These are phyloP conservation scores for Russula compacta DNA, from an alignment of 768 basidiomycete genomes.

Conservation along the genomic window DNA sequence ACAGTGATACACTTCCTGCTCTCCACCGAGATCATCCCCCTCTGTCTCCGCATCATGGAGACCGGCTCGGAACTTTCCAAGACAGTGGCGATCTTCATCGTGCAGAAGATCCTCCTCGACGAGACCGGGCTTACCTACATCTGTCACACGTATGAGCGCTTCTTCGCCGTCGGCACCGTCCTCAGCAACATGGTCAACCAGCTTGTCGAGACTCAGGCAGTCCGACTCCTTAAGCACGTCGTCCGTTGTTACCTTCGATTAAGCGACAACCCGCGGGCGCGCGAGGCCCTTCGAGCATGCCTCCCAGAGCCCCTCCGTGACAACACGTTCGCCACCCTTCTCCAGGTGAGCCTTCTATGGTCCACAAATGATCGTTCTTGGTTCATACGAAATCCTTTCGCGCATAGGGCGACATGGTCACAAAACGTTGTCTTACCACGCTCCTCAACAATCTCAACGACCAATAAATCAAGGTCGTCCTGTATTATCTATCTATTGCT, in stretches of 20 bases:
- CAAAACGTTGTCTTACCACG: slow-evolving; percentile 87
- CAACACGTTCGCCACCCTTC: slow-evolving; percentile 80
- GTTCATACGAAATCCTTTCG: neutral
- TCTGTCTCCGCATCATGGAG: slow-evolving; percentile 99
- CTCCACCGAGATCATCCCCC: slow-evolving; percentile 98
- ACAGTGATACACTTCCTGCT: slow-evolving; percentile 98
- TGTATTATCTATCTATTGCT: slow-evolving; percentile 8
- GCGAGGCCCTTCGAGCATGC: slow-evolving; percentile 92
- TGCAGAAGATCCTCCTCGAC: slow-evolving; percentile 94
- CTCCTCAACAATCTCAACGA: slow-evolving; percentile 83
- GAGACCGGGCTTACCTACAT: slow-evolving; percentile 98
- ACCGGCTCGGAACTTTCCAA: slow-evolving; percentile 97
- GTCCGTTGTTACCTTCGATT: slow-evolving; percentile 94
- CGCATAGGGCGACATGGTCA: slow-evolving; percentile 89
- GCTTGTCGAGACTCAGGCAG: slow-evolving; percentile 95
- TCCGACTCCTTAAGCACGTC: slow-evolving; percentile 92
- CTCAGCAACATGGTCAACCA: slow-evolving; percentile 98
- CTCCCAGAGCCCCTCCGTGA: slow-evolving; percentile 92
- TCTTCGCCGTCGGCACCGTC: slow-evolving; percentile 98
- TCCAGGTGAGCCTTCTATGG: slow-evolving; percentile 57
- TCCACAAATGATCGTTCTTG: neutral
- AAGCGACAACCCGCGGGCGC: slow-evolving; percentile 91
- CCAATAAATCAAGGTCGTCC: slow-evolving; percentile 10
- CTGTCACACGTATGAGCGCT: slow-evolving; percentile 99
- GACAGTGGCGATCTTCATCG: slow-evolving; percentile 99